Conservation (phyloP, 225 moss, liverwort and hornwort species). For the Antitrichia curtipendula region DNA sequence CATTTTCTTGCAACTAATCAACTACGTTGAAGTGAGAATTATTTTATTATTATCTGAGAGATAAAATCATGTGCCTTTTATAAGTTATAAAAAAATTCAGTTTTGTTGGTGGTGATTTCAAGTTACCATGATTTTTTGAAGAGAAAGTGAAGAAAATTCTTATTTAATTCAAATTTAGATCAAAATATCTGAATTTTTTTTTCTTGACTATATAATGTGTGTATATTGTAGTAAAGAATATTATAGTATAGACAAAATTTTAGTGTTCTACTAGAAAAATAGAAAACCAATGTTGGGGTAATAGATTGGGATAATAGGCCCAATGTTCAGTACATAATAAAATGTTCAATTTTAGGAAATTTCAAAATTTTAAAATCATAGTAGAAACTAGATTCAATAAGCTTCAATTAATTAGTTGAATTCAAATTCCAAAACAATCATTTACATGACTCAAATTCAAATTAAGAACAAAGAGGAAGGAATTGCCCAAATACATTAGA, state of each 20-base stretch:
- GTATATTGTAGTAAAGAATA: not conserved
- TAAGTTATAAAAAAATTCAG: not conserved
- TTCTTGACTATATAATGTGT: not conserved
- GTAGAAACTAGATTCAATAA: not conserved
- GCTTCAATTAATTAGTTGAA: not conserved
- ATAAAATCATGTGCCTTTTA: not conserved
- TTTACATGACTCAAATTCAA: not conserved
- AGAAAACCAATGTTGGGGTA: too few species aligned
- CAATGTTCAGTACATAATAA: too few species aligned
- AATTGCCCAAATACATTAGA: not conserved
- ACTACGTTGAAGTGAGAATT: not conserved
- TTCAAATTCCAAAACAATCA: not conserved
- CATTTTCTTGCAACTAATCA: too few species aligned
- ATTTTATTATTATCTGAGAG: not conserved
- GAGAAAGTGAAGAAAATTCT: not conserved
- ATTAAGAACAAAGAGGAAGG: not conserved
- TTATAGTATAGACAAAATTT: fast-evolving
- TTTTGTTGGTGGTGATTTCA: not conserved
- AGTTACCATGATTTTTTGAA: not conserved
- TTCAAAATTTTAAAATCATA: not conserved
- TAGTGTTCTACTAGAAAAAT: not conserved
- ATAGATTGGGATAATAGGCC: not conserved
- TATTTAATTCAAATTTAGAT: not conserved
- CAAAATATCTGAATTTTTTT: not conserved
- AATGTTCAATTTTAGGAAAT: not conserved